Evolutionary conservation across 2,329 filamentous ascomycete species (phyloP).

Genomic region (Acarospora socialis): DNA sequence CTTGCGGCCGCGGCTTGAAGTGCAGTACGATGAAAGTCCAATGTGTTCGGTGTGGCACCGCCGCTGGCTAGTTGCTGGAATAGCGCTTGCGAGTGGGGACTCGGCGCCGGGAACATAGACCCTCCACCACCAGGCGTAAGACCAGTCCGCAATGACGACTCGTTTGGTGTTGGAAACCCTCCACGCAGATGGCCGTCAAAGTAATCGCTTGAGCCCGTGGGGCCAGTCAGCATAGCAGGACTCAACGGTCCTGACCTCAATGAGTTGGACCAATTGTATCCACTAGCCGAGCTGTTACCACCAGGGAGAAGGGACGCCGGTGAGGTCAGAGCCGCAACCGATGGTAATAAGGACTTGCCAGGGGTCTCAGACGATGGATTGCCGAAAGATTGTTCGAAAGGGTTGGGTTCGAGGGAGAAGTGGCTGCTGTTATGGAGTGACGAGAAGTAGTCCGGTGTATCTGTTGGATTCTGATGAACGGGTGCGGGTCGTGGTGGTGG

Average conservation of each 20-base stretch:
- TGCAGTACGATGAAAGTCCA: conserved; percentile 91
- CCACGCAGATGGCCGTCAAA: conserved; percentile 70
- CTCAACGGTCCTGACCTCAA: conserved; percentile 85
- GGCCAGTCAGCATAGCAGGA: conserved; percentile 92
- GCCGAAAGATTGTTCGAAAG: conserved; percentile 90
- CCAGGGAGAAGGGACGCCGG: conserved; percentile 69
- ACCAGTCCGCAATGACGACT: conserved; percentile 82
- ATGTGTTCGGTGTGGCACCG: conserved; percentile 72
- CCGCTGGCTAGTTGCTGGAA: conserved; percentile 67
- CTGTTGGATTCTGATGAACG: conserved; percentile 34
- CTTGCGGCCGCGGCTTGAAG: conserved; percentile 63
- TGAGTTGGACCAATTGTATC: conserved; percentile 71
- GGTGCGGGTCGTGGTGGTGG: conserved; percentile 52
- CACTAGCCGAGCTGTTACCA: conserved; percentile 54
- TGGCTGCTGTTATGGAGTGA: conserved; percentile 36
- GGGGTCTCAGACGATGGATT: conserved; percentile 59
- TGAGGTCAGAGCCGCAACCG: conserved; percentile 81
- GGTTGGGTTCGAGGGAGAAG: conserved; percentile 66
- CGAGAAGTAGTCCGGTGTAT: conserved; percentile 57
- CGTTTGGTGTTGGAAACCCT: conserved; percentile 88
- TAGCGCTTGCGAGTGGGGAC: conserved; percentile 71
- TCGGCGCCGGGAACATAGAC: conserved; percentile 91
- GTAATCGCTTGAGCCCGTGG: conserved; percentile 60
- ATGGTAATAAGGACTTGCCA: conserved; percentile 64
- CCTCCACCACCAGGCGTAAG: conserved; percentile 88